Evolutionary conservation across 495 filamentous ascomycete genomes (phyloP).

Genomic region (Acidiella bohemica): DNA sequence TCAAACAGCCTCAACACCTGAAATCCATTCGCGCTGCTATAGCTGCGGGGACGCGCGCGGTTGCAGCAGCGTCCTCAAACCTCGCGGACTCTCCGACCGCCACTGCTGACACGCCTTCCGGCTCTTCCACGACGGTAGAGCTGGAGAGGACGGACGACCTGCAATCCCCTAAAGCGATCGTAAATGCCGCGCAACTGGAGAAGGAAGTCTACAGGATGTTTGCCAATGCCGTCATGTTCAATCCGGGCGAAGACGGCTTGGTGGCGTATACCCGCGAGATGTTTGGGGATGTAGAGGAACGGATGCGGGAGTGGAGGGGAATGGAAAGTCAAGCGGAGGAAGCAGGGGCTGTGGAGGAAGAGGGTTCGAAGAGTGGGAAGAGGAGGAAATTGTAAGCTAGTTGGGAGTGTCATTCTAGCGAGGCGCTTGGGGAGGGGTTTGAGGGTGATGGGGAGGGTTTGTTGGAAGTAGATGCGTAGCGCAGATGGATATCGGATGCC

Average conservation of each 20-base stretch:
- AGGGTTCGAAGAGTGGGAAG: conserved; percentile 23
- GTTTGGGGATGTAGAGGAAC: conserved; percentile 61
- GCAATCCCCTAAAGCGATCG: conserved; percentile 75
- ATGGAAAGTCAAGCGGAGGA: conserved; percentile 33
- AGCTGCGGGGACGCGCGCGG: conserved; percentile 58
- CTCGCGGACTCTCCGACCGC: conserved; percentile 27
- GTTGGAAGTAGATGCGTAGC: no score
- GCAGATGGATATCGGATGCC: no score
- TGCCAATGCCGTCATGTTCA: conserved; percentile 96
- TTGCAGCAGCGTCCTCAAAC: conserved; percentile 41
- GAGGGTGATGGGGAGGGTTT: background rate
- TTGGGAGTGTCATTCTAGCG: no score
- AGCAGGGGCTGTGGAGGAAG: conserved; percentile 22
- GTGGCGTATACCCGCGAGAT: conserved; percentile 72
- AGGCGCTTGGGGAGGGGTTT: background rate
- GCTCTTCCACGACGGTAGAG: conserved; percentile 39
- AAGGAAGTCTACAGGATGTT: conserved; percentile 97
- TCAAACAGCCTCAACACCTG: conserved; percentile 76
- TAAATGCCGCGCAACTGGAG: conserved; percentile 89
- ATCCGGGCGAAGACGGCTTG: conserved; percentile 69
- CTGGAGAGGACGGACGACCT: conserved; percentile 60
- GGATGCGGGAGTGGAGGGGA: conserved; percentile 46
- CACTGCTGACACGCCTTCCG: conserved; percentile 35
- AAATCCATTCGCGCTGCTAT: conserved; percentile 75
- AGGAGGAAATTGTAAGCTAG: conserved; percentile 24